Conservation (phyloP, 495 filamentous ascomycete genomes). For the Hypoxylon fuscum region DNA sequence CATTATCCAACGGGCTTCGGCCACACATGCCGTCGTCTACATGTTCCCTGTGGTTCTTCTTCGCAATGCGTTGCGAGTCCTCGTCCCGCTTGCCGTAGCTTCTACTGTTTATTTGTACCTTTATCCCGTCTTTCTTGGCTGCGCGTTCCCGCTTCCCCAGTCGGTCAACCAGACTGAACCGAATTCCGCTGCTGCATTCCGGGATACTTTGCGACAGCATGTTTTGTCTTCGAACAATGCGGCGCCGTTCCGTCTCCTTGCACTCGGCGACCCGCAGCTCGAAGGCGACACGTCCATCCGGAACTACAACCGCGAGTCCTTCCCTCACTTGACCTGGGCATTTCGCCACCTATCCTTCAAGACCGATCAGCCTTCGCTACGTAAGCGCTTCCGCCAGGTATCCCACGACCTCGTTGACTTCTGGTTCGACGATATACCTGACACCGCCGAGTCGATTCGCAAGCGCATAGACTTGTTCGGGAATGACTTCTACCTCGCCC, state of each 20-base stretch:
- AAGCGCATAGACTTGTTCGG: conserved; percentile 89
- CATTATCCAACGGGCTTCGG: conserved; percentile 29
- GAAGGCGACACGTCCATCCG: conserved; percentile 90
- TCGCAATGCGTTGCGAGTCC: conserved; percentile 67
- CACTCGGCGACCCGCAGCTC: conserved; percentile 92
- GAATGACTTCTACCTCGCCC: conserved; percentile 94
- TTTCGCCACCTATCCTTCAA: conserved; percentile 59
- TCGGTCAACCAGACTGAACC: conserved; percentile 21
- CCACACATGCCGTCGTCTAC: conserved; percentile 51
- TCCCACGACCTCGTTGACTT: conserved; percentile 63
- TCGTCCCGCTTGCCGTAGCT: conserved; percentile 74
- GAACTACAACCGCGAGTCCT: conserved; percentile 64
- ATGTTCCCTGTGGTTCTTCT: conserved; percentile 67
- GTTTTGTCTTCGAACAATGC: conserved; percentile 45
- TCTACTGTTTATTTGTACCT: conserved; percentile 83
- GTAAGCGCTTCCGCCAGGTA: conserved; percentile 56
- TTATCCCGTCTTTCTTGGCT: conserved; percentile 84
- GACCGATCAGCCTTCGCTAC: conserved; percentile 52
- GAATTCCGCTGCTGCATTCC: conserved; percentile 26
- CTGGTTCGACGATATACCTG: conserved; percentile 69
- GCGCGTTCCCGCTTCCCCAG: conserved; percentile 76
- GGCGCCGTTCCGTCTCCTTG: conserved; percentile 86
- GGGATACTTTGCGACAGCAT: conserved; percentile 43
- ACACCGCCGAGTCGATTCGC: conserved; percentile 66
- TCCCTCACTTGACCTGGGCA: conserved; percentile 66